phyloP scores from a whole-genome alignment of 2,329 filamentous ascomycete species.

The Geoglossum cookeanum region DNA sequence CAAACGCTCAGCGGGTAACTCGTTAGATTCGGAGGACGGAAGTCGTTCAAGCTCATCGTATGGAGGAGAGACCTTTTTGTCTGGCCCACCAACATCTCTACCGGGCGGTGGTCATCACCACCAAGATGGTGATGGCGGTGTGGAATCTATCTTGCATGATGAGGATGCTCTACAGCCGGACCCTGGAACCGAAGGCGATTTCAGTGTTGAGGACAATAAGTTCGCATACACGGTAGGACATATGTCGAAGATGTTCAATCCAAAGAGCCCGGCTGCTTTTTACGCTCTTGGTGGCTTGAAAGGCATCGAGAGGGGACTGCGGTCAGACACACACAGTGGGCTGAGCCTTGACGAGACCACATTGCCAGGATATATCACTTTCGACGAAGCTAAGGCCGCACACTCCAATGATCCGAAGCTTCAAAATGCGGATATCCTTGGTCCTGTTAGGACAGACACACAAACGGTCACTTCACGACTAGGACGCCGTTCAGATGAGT shows the following conservation, averaged over 20 bases:
- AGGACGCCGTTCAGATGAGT: conserved; percentile 14
- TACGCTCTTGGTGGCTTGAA: conserved; percentile 53
- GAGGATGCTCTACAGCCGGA: conserved; percentile 56
- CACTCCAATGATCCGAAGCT: conserved; percentile 13
- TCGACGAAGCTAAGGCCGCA: conserved; percentile 37
- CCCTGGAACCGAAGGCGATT: conserved; percentile 56
- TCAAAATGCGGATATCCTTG: conserved; percentile 19
- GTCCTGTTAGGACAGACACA: conserved; percentile 8
- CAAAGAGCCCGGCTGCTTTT: conserved; percentile 58
- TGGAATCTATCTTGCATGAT: conserved; percentile 20
- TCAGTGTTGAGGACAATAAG: conserved; percentile 55
- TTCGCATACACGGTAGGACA: conserved; percentile 74
- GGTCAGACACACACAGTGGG: conserved; percentile 43
- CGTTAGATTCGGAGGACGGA: conserved; percentile 43
- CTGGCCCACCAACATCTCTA: conserved; percentile 22
- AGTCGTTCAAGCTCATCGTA: conserved; percentile 34
- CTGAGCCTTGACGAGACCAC: conserved; percentile 49
- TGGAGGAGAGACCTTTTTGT: conserved; percentile 43
- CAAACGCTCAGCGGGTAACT: conserved; percentile 42
- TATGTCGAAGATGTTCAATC: conserved; percentile 62
- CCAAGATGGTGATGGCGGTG: conserved; percentile 29
- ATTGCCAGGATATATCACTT: conserved; percentile 45
- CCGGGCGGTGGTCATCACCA: conserved; percentile 21
- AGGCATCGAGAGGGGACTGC: conserved; percentile 55
- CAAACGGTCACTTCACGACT: background rate